Evolutionary conservation across 345 rosid genomes (phyloP).

Genomic region (Populus euphratica): DNA sequence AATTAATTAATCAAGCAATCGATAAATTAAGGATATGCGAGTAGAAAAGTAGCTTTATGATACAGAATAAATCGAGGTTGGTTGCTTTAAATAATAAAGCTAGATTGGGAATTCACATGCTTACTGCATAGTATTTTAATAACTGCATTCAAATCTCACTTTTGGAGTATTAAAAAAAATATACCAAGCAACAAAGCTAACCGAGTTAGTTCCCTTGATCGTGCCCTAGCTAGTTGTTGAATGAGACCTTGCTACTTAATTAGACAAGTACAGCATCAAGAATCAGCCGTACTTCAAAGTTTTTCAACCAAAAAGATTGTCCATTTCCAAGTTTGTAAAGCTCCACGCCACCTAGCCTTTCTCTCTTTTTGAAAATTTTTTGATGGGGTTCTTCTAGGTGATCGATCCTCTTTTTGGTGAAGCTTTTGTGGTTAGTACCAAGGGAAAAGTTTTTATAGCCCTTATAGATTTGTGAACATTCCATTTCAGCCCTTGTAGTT

Average conservation of each 20-base stretch:
- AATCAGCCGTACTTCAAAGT: background rate
- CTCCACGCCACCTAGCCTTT: background rate
- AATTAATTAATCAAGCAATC: background rate
- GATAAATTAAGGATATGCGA: background rate
- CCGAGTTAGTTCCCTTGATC: background rate
- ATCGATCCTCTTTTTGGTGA: background rate
- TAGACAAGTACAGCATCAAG: background rate
- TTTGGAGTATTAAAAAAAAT: background rate
- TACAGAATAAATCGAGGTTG: background rate
- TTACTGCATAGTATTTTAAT: background rate
- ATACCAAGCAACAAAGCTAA: background rate
- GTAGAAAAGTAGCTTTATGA: background rate
- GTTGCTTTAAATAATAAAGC: background rate
- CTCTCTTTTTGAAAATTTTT: background rate
- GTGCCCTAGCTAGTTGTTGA: background rate
- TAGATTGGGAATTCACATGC: background rate
- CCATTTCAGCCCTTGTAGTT: background rate
- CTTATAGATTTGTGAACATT: background rate
- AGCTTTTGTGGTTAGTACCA: background rate
- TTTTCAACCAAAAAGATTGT: background rate
- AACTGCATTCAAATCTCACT: background rate
- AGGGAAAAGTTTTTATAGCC: background rate
- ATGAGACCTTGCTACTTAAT: background rate
- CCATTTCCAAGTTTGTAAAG: background rate
- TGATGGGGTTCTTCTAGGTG: background rate